phyloP scores from a whole-genome alignment of 768 basidiomycete genomes.

The Krasilnikovozyma curviuscula region DNA sequence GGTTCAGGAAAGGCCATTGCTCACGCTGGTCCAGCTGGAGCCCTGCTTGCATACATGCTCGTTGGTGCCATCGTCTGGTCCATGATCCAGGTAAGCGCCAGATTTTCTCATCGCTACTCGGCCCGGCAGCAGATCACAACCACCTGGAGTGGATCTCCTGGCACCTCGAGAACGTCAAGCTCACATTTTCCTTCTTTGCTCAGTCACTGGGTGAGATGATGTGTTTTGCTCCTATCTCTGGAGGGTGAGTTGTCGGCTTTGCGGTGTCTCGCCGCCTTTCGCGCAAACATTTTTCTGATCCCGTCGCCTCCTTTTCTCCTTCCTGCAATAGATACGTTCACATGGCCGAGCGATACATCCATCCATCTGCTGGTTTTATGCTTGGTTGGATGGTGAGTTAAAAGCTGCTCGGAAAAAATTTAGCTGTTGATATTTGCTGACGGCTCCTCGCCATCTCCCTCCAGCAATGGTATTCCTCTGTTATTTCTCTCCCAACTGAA shows the following conservation, averaged over 20 bases:
- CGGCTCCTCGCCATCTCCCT: background rate
- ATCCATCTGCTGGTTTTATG: conserved; percentile 25
- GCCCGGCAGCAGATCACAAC: too few species aligned
- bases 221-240: conserved; percentile 57
- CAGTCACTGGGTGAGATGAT: conserved; percentile 61
- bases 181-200: conserved; percentile 48
- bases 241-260: conserved; percentile 48
- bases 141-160: too few species aligned
- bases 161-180: conserved; percentile 18
- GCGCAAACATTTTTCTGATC: conserved; percentile 43
- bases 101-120: too few species aligned
- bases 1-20: conserved; percentile 45
- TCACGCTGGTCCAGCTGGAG: conserved; percentile 46
- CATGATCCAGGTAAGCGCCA: too few species aligned
- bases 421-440: too few species aligned
- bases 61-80: conserved; percentile 1
- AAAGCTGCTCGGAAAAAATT: background rate
- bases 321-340: conserved; percentile 22
- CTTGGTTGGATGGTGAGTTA: conserved; percentile 6
- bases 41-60: conserved; percentile 39
- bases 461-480: conserved; percentile 36
- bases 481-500: conserved; percentile 27
- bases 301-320: conserved; percentile 26
- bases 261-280: conserved; percentile 34
- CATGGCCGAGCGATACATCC: conserved; percentile 8